Base-by-base conservation (phyloP, 2,329 filamentous ascomycete genomes). In the Ophiostoma fasciatum region DNA sequence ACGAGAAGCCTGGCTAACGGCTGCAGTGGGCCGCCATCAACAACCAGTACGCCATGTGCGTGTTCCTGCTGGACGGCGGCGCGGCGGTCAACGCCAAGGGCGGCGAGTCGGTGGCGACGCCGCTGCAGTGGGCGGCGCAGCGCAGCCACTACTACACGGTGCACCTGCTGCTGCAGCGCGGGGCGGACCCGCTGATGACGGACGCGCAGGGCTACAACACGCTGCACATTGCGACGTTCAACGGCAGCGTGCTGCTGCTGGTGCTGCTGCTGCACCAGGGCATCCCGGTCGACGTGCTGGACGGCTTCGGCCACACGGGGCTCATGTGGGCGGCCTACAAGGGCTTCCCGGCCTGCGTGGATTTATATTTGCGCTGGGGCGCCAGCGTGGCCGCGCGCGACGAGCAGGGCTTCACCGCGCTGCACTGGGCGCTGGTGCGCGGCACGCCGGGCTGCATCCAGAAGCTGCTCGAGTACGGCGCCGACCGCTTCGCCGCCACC, bases 251-350 rank as follows among this genome's bases (percentile, higher is more conserved):
- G 15, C 80, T 92, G 46, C 71, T 96, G 40, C 70, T 98, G 20
- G 76, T 87, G 33, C 71, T 98, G 1, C 72, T 98, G 7, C 70
- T 98, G 18, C 90, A 98, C 60, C 87, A 94, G 52, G 85, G 90
- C 51, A 90, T 98, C 41, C 83, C 85, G 13, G 84, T 98, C 42
- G 90, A 98, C 53, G 81, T 90, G 6, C 68, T 79, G 36, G 90
- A 98, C 58, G 74, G 74, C 34, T 88, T 85, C 53, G 84, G 87
- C 6, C 92, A 98, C 57, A 96, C 90, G 1, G 80, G 79, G 42
- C 67, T 98, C 42, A 98, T 98, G 90, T 98, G 90, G 90, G 84
- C 90, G 14, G 88, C 88, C 13, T 98, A 98, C 63, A 98, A 98
- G 59, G 90, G 92, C 25, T 94, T 79, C 53, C 83, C 88, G 0